These are phyloP conservation scores for Arachnopeziza araneosa DNA, from an alignment of 2,329 filamentous ascomycete genomes.

Conservation along the genomic window DNA sequence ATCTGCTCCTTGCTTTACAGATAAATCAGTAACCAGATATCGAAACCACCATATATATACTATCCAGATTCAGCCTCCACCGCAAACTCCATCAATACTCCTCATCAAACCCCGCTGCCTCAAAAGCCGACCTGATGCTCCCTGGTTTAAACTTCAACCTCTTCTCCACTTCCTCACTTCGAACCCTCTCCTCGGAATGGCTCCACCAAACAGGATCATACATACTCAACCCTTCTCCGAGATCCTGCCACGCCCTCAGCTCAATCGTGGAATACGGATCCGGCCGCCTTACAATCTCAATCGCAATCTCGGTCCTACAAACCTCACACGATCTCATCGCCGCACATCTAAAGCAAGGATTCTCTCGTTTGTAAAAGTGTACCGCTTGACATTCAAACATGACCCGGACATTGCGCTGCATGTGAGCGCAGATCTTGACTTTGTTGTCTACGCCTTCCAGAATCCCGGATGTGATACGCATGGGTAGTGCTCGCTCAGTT, in stretches of 20 bases:
- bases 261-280: not conserved
- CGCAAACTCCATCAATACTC: not conserved
- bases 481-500: not conserved
- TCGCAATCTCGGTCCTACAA: not conserved
- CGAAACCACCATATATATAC: too few relatives aligned
- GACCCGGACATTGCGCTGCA: not conserved
- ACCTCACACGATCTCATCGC: not conserved
- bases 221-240: not conserved
- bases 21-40: too few relatives aligned
- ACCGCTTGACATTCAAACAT: not conserved
- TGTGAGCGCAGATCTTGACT: not conserved
- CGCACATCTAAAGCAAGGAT: not conserved
- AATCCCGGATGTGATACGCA: not conserved
- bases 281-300: not conserved
- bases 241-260: not conserved
- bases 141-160: not conserved
- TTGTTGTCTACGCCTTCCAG: not conserved
- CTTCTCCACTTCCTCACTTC: not conserved
- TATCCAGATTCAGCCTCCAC: too few relatives aligned
- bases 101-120: not conserved
- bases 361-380: not conserved
- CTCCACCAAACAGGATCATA: not conserved
- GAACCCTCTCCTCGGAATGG: not conserved
- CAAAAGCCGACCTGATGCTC: not conserved
- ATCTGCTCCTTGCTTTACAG: too few relatives aligned